These are phyloP conservation scores for Fusarium verrucosum DNA, from an alignment of 2,329 filamentous ascomycete species.

Conservation along the genomic window DNA sequence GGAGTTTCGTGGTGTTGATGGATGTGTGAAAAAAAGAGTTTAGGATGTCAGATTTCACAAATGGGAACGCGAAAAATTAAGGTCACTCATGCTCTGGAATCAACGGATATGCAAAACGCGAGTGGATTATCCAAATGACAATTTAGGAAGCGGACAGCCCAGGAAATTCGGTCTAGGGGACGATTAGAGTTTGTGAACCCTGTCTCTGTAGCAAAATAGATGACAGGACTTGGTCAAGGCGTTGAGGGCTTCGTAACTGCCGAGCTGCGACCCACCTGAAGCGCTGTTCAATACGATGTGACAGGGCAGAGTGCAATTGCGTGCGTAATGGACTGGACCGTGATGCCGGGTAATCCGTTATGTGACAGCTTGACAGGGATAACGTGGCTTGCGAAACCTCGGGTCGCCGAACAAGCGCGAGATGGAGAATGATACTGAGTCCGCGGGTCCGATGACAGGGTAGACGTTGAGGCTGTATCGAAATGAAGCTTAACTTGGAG, in stretches of 20 bases:
- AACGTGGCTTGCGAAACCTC: neutral
- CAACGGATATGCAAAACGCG: neutral
- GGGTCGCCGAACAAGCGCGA: neutral
- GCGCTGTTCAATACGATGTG: neutral
- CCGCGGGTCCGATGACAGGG: neutral
- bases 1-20: neutral
- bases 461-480: neutral
- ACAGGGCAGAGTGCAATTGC: neutral
- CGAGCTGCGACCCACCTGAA: conserved; percentile 2
- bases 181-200: neutral
- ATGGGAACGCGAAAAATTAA: neutral
- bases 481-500: neutral
- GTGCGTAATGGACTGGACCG: conserved; percentile 1
- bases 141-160: neutral
- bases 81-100: neutral
- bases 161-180: neutral
- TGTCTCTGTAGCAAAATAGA: conserved; percentile 6
- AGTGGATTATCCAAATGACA: neutral
- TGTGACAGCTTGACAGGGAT: neutral
- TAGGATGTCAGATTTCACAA: neutral
- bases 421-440: neutral
- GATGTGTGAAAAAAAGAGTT: neutral
- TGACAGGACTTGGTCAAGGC: neutral
- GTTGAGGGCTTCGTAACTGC: conserved; percentile 1
- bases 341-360: neutral